Evolutionary conservation across 805 yeast genomes (phyloP).

Genomic region (Saccharomycopsis oosterbeekiorum): DNA sequence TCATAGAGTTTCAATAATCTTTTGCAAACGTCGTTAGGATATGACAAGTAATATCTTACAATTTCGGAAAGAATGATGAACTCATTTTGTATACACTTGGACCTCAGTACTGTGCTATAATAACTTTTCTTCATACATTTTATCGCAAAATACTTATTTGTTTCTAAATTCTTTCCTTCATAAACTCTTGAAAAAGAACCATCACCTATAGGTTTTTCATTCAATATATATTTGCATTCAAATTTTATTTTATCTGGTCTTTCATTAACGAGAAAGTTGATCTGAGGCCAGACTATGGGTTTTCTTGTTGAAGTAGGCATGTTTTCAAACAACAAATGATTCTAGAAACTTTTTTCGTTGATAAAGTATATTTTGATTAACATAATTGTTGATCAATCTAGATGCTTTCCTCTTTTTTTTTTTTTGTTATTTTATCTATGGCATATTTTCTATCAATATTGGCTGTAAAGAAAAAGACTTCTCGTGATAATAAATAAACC

Average conservation of each 20-base stretch:
- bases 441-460: neutral
- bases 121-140: constrained; percentile 28
- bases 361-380: neutral
- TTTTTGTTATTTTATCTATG: neutral
- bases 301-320: neutral
- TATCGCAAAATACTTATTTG: constrained; percentile 38
- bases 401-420: neutral
- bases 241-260: neutral
- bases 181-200: constrained; percentile 44
- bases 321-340: neutral
- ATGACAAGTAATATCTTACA: constrained; percentile 32
- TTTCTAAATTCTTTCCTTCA: constrained; percentile 36
- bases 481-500: neutral
- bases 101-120: constrained; percentile 22
- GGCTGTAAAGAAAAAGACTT: neutral
- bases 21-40: constrained; percentile 18
- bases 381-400: too few species aligned
- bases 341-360: neutral
- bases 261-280: constrained; percentile 4
- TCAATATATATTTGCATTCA: constrained; percentile 11
- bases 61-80: constrained; percentile 44
- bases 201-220: constrained; percentile 26
- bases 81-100: constrained; percentile 46
- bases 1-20: constrained; percentile 56
- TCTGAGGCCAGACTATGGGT: constrained; percentile 10